Base-by-base conservation (phyloP, 192 early-diverging fungal species). In the Podila minutissima region DNA sequence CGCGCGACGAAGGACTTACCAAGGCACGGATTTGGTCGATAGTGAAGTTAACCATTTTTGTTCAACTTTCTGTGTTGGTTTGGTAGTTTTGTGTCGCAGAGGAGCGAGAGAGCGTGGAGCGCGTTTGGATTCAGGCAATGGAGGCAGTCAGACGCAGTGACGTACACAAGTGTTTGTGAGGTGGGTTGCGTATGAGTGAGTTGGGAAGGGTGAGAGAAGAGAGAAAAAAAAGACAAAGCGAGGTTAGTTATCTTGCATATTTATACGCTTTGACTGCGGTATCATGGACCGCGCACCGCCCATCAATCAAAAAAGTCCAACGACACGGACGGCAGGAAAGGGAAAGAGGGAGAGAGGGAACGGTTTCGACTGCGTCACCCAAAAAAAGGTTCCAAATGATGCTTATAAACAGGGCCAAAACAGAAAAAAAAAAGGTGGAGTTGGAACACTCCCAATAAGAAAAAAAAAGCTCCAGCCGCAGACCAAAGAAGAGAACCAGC, bases 1-100 rank as follows among this genome's bases (percentile, higher is more conserved):
- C 35, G 33, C 0, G 49, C 66, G 41, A 73, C 0, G 24, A 37
- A 24, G 13, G 29, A 61, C 77, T 81, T 81, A 81, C 77, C 77
- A 81, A 81, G 71, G 71, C 77, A 53, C 77, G 77, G 66, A 81
- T 81, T 73, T 81, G 77, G 71, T 81, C 77, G 71, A 81, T 73
- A 58, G 77, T 81, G 59, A 81, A 81, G 77, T 81, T 81, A 81
- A 81, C 77, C 77, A 81, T 81, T 71, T n/a, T 81, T 66, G 77
- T 49, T 72, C 70, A 64, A 63, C 62, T 72, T 64, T 71, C 59
- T 71, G 53, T 17, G 20, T 46, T 46, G 41, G 41, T 24, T n/a
- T 55, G 53, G 53, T 29, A 29, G 17, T 24, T 24, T 46, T 46
- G 41, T 46, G 41, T 46, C 41, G 41, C 41, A 46, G 41, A 17